phyloP scores from a whole-genome alignment of 768 basidiomycete genomes.

The Tricholoma furcatifolium region DNA sequence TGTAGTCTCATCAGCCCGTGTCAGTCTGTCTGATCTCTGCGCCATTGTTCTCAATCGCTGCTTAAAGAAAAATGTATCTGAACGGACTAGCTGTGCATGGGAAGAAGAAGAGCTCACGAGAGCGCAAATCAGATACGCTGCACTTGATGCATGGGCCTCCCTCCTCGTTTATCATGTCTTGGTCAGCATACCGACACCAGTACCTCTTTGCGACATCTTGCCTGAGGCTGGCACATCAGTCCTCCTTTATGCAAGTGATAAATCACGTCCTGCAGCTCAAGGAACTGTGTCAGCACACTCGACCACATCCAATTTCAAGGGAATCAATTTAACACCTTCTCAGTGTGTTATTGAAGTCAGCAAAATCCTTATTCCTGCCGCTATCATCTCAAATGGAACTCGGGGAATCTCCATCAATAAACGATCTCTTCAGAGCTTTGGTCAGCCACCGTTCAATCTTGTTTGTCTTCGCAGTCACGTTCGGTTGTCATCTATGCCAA shows the following conservation, averaged over 20 bases:
- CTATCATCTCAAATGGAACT: neutral
- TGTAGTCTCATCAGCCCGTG: constrained; percentile 14
- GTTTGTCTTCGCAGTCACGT: neutral
- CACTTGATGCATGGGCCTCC: constrained; percentile 17
- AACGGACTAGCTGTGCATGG: constrained; percentile 21
- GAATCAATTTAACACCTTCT: neutral
- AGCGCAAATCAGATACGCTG: constrained; percentile 19
- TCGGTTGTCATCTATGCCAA: neutral
- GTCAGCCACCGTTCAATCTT: neutral
- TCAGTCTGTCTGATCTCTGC: constrained; percentile 28
- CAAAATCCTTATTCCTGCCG: constrained; percentile 1
- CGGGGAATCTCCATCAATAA: neutral
- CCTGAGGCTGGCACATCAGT: neutral
- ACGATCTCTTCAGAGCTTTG: neutral
- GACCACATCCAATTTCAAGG: neutral
- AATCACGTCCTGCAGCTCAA: neutral
- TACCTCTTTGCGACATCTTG: neutral
- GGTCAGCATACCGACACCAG: constrained; percentile 2
- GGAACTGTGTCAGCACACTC: neutral
- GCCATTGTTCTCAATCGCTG: constrained; percentile 22
- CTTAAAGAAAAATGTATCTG: constrained; percentile 20
- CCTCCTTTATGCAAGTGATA: neutral
- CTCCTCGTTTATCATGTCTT: constrained; percentile 14
- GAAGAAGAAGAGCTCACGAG: constrained; percentile 10
- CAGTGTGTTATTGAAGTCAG: neutral